A percentile compares a stretch with the other conserved stretches of the same genome.
These are phyloP conservation scores for Poteriospumella lacustris DNA, from an alignment of 108 stramenopile genomes.

Conservation along the genomic window DNA sequence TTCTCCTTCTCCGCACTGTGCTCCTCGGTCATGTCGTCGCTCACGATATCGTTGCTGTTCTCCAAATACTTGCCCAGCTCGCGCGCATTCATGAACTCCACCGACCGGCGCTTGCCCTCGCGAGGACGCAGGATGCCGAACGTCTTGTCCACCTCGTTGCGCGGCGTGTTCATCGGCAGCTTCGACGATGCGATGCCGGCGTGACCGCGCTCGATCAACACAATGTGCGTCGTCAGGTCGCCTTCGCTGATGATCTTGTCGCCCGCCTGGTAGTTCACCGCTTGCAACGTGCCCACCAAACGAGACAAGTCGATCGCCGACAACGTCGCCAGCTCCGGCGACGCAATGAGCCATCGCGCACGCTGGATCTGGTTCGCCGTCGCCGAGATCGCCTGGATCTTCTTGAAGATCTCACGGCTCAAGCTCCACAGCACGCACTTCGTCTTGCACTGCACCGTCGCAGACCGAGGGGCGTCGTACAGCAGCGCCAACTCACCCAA, in stretches of 20 bases:
- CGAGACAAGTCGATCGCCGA: slow-evolving; percentile 37
- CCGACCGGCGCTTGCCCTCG: not conserved
- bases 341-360: slow-evolving; percentile 40
- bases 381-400: slow-evolving; percentile 50
- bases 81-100: slow-evolving; percentile 10
- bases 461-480: slow-evolving; percentile 53
- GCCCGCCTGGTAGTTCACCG: slow-evolving; percentile 32
- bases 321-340: slow-evolving; percentile 37
- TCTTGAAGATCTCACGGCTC: slow-evolving; percentile 40
- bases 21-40: too few species aligned
- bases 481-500: slow-evolving; percentile 52
- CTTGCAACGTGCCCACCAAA: slow-evolving; percentile 39
- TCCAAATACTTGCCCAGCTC: slow-evolving; percentile 12
- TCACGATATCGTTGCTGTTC: slow-evolving; percentile 3
- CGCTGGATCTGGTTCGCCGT: slow-evolving; percentile 51
- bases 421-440: slow-evolving; percentile 45
- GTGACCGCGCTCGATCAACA: slow-evolving; percentile 41
- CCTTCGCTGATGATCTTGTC: slow-evolving; percentile 41
- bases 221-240: slow-evolving; percentile 30
- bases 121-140: slow-evolving; percentile 1
- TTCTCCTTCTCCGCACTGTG: not conserved
- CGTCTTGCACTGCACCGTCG: slow-evolving; percentile 44
- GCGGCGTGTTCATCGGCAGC: not conserved
- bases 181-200: not conserved
- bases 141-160: not conserved